A percentile compares a stretch with the other conserved stretches of the same genome.
Conservation (phyloP, 129 eudicot species). For the Erigeron canadensis region DNA sequence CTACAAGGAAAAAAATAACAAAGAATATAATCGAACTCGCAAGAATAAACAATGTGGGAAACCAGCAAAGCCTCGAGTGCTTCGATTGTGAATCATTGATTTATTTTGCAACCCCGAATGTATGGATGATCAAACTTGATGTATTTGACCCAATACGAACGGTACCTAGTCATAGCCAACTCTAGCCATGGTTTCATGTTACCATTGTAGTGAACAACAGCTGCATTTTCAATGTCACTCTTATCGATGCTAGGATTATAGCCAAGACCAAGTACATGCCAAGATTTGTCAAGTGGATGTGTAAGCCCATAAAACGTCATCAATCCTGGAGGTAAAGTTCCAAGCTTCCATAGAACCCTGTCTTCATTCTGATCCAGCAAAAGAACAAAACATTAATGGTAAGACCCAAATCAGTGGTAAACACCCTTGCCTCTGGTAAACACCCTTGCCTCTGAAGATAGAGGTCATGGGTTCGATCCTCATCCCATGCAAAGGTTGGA, state of each 20-base stretch:
- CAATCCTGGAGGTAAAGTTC: slow-evolving; percentile 91
- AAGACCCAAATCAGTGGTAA: neutral
- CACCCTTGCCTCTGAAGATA: too few relatives aligned
- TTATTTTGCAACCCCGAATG: slow-evolving; percentile 66
- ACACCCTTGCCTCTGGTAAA: too few relatives aligned
- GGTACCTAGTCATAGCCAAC: slow-evolving; percentile 87
- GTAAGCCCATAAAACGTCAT: slow-evolving; percentile 92
- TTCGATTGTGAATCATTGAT: slow-evolving; percentile 35
- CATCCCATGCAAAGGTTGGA: too few relatives aligned
- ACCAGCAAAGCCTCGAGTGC: neutral
- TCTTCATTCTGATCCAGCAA: slow-evolving; percentile 64
- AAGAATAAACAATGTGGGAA: slow-evolving; percentile 40
- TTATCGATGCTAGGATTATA: slow-evolving; percentile 77
- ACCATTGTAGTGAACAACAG: slow-evolving; percentile 91
- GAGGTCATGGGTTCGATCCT: too few relatives aligned
- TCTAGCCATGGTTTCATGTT: slow-evolving; percentile 98
- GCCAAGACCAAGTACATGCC: slow-evolving; percentile 98
- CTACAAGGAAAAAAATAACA: slow-evolving; percentile 20
- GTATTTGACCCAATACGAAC: slow-evolving; percentile 91
- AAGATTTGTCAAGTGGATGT: slow-evolving; percentile 83
- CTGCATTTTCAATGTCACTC: slow-evolving; percentile 82
- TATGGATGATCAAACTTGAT: slow-evolving; percentile 84
- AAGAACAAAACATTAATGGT: neutral
- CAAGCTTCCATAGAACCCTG: slow-evolving; percentile 89
- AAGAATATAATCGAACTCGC: slow-evolving; percentile 30